These are phyloP conservation scores for Wickerhamomyces bisporus DNA, from an alignment of 805 yeast species.

Conservation along the genomic window DNA sequence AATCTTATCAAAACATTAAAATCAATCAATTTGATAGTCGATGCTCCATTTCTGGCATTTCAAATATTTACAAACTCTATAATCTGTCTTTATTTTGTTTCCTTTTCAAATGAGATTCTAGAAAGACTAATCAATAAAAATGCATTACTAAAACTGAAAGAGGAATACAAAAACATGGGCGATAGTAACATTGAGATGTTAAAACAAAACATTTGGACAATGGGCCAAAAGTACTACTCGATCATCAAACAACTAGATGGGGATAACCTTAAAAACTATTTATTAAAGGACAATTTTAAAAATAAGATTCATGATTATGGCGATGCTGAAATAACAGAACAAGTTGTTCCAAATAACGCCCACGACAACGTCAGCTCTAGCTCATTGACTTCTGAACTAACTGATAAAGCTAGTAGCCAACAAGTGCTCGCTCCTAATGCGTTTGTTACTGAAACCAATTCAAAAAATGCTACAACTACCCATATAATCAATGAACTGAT, in stretches of 20 bases:
- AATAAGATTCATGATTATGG: conserved; percentile 13
- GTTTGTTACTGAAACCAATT: neutral
- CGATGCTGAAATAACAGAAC: conserved; percentile 8
- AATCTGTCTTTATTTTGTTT: conserved; percentile 28
- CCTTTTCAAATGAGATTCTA: conserved; percentile 24
- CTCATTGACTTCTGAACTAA: neutral
- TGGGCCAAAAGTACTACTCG: conserved; percentile 9
- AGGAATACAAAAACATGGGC: conserved; percentile 5
- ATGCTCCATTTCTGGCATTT: conserved; percentile 35
- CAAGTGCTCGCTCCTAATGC: neutral
- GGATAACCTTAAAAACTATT: conserved; percentile 6
- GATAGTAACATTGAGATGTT: conserved; percentile 6
- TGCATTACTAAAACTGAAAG: conserved; percentile 1
- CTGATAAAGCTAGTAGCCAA: neutral
- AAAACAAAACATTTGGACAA: conserved; percentile 6
- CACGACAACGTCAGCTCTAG: too few relatives aligned
- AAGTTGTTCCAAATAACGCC: neutral
- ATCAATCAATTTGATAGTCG: conserved; percentile 27
- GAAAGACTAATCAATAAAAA: conserved; percentile 2
- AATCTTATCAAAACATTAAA: conserved; percentile 22
- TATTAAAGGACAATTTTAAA: conserved; percentile 7
- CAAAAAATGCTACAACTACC: neutral
- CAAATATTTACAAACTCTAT: conserved; percentile 32
- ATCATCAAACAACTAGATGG: conserved; percentile 5
- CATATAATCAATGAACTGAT: neutral